Conservation (phyloP, 306 rosid genomes). For the Chamaecrista fasciculata region DNA sequence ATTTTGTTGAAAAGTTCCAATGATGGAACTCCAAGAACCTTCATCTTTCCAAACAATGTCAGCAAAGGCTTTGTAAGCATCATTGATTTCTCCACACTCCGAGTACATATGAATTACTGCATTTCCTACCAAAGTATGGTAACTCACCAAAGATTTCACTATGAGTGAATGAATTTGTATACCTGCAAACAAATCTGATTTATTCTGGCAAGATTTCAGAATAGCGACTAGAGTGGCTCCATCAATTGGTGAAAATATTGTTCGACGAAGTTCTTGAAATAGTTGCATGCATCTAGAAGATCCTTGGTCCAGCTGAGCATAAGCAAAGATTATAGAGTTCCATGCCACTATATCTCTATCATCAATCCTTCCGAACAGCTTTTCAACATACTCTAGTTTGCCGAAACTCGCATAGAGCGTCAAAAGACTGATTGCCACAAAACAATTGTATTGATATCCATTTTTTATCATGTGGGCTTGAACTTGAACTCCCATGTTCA, state of each 20-base stretch:
- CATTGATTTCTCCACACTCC: slow-evolving; percentile 36
- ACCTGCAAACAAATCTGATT: slow-evolving; percentile 42
- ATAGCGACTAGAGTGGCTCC: neutral
- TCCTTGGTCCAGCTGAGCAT: slow-evolving; percentile 35
- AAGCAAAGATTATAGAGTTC: slow-evolving; percentile 50
- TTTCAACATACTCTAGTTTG: slow-evolving; percentile 37
- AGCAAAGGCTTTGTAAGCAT: slow-evolving; percentile 13
- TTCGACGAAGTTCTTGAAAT: slow-evolving; percentile 35
- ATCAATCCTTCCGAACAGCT: slow-evolving; percentile 42
- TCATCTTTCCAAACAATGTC: slow-evolving; percentile 38
- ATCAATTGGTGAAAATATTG: neutral
- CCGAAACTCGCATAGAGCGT: slow-evolving; percentile 41
- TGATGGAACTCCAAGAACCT: slow-evolving; percentile 25
- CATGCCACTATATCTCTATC: slow-evolving; percentile 53
- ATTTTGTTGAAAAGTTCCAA: slow-evolving; percentile 41
- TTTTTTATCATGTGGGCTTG: slow-evolving; percentile 45
- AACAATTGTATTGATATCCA: slow-evolving; percentile 40
- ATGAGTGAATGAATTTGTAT: slow-evolving; percentile 45
- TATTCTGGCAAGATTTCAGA: slow-evolving; percentile 40
- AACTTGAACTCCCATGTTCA: slow-evolving; percentile 43
- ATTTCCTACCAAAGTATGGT: slow-evolving; percentile 44
- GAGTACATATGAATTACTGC: slow-evolving; percentile 55
- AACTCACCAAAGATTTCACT: slow-evolving; percentile 35
- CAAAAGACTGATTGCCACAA: slow-evolving; percentile 47
- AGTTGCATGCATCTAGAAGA: slow-evolving; percentile 35